phyloP scores from a whole-genome alignment of 441 rosid species.

The Syzygium syzygioides region DNA sequence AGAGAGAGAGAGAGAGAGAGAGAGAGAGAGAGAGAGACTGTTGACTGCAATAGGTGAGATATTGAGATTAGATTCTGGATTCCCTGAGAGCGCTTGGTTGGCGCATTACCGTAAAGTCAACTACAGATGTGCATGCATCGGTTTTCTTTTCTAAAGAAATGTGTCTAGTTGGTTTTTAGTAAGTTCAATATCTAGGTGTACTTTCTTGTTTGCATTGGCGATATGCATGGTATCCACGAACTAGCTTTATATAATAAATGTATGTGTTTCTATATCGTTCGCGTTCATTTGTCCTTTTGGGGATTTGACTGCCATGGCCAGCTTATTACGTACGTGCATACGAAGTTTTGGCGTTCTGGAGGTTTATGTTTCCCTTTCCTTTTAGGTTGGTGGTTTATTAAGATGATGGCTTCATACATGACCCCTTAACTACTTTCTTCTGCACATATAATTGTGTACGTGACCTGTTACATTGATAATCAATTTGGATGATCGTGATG shows the following conservation, averaged over 20 bases:
- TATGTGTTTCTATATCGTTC: not conserved
- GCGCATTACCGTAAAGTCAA: conserved; percentile 16
- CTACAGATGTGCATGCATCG: conserved; percentile 3
- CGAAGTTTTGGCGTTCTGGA: not conserved
- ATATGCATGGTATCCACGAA: not conserved
- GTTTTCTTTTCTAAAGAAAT: not conserved
- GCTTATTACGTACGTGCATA: not conserved
- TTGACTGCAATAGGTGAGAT: not conserved
- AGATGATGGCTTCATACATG: not conserved
- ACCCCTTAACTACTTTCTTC: not conserved
- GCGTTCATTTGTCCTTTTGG: not conserved
- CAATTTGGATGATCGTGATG: not conserved
- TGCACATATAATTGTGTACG: not conserved
- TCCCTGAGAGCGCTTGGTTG: not conserved
- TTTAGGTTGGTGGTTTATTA: not conserved
- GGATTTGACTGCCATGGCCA: conserved; percentile 1
- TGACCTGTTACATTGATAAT: not conserved
- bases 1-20: not conserved
- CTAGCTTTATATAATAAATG: not conserved
- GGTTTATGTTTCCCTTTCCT: not conserved
- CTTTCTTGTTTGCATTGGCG: not conserved
- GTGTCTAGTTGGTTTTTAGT: not conserved
- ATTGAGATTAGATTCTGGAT: not conserved
- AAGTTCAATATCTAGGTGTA: not conserved
- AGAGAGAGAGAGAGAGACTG: not conserved